Base-by-base conservation (phyloP, 257 asterid species). In the Salvia hispanica region DNA sequence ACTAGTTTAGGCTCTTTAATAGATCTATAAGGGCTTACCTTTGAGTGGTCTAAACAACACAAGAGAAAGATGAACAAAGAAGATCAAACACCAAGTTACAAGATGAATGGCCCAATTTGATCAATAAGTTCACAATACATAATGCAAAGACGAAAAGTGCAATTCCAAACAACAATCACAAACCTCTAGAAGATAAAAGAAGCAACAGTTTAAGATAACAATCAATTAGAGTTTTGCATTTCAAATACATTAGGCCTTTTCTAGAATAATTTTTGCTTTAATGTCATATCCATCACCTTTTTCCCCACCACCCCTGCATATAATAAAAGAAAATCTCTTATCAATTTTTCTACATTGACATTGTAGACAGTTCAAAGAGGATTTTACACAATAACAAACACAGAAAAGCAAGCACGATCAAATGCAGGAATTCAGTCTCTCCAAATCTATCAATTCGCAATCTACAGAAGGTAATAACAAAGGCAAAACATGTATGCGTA, bases 21-120 rank as follows among this genome's bases (percentile, higher is more conserved):
- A 36, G 39, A 42, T 51, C 66, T 61, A 11, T 51, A 54, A 5
- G 64, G 43, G 65, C 61, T 46, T 34, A 9, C 40, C 56, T 56
- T 62, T 1, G 43, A 13, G 52, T n/a, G n/a, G 54, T 57, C 78
- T 71, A 65, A 51, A 70, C 58, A 48, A 15, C 69, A 58, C 47
- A 48, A 15, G 46, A 43, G 4, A 12, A 28, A 15, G 16, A 10
- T 59, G 9, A 43, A 55, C n/a, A 55, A n/a, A n/a, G n/a, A 16
- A 44, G 55, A 36, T 39, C 31, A 54, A 44, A 34, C 42, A 21
- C 39, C 43, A 59, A 34, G 39, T 12, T 39, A 37, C 61, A 34
- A 57, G 62, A 57, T 57, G 45, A 58, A 36, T 12, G 57, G 4
- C 45, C 40, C 11, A 58, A 46, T n/a, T 43, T 42, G 36, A 54